Conservation (phyloP, 1,284 basidiomycete species). For the Ganoderma sinense region DNA sequence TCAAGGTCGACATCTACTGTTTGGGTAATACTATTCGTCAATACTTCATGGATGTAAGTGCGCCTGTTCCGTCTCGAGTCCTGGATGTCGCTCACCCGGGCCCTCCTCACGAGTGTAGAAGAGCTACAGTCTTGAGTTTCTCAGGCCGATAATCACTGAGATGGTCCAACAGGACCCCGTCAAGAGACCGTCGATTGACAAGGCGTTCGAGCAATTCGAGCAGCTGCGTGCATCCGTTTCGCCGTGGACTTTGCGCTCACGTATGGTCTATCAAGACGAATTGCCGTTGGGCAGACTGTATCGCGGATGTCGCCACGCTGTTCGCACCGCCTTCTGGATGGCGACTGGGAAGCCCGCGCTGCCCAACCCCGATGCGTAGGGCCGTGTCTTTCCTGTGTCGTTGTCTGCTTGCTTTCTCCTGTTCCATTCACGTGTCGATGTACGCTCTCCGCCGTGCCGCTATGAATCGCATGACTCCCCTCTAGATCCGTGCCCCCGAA, state of each 20-base stretch:
- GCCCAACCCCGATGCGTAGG: not conserved
- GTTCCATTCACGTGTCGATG: too few species aligned
- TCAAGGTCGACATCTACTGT: conserved; percentile 39
- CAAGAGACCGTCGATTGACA: conserved; percentile 35
- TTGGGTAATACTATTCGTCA: conserved; percentile 42
- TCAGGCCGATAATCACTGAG: conserved; percentile 38
- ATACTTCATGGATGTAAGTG: conserved; percentile 27
- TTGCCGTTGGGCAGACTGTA: not conserved
- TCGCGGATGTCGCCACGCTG: not conserved
- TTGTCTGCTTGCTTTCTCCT: too few species aligned
- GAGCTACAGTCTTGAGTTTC: conserved; percentile 38
- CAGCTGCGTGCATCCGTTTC: not conserved
- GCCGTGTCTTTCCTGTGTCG: too few species aligned
- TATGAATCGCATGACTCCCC: too few species aligned
- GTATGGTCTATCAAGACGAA: conserved; percentile 10
- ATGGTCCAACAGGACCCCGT: conserved; percentile 41
- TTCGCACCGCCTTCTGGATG: not conserved
- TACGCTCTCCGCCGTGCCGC: too few species aligned
- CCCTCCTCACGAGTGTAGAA: conserved; percentile 27
- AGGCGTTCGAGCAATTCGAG: conserved; percentile 11
- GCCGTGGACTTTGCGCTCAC: conserved; percentile 18
- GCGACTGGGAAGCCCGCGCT: not conserved
- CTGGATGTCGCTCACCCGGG: conserved; percentile 16
- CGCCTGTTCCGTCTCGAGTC: conserved; percentile 18
- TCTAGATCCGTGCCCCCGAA: too few species aligned